phyloP scores from a whole-genome alignment of 2,329 filamentous ascomycete genomes.

The Hypocrella siamensis region DNA sequence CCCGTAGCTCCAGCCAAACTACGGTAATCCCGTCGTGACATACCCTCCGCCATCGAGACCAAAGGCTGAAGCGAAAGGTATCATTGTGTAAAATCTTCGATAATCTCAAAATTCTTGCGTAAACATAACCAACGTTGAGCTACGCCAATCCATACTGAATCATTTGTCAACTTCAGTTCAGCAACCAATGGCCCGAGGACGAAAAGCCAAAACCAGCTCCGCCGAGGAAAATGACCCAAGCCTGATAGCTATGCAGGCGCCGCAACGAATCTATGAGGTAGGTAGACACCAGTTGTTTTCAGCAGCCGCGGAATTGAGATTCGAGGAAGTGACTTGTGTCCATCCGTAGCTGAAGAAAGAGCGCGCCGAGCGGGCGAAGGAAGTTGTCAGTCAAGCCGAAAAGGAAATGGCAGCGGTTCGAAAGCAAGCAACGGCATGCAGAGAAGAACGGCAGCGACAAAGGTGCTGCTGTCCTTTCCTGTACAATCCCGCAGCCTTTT shows the following conservation, averaged over 20 bases:
- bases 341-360: slow-evolving; percentile 13
- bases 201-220: slow-evolving; percentile 5
- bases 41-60: no score
- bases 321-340: neutral
- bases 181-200: slow-evolving; percentile 5
- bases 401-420: slow-evolving; percentile 11
- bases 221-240: slow-evolving; percentile 10
- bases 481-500: neutral
- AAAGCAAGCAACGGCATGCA: slow-evolving; percentile 7
- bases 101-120: no score
- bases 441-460: slow-evolving; percentile 9
- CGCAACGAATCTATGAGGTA: slow-evolving; percentile 14
- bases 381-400: slow-evolving; percentile 9
- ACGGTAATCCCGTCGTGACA: no score
- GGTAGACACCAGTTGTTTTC: neutral
- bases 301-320: neutral
- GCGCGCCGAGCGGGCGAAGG: slow-evolving; percentile 11
- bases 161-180: no score
- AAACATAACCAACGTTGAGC: neutral
- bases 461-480: slow-evolving; percentile 8
- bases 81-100: no score
- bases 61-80: no score
- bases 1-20: no score
- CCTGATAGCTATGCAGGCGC: slow-evolving; percentile 9
- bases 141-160: neutral